Percentiles rank a stretch among this genome's conserved stretches.
phyloP scores from a whole-genome alignment of 1,284 basidiomycete genomes.

The Malassezia equina region DNA sequence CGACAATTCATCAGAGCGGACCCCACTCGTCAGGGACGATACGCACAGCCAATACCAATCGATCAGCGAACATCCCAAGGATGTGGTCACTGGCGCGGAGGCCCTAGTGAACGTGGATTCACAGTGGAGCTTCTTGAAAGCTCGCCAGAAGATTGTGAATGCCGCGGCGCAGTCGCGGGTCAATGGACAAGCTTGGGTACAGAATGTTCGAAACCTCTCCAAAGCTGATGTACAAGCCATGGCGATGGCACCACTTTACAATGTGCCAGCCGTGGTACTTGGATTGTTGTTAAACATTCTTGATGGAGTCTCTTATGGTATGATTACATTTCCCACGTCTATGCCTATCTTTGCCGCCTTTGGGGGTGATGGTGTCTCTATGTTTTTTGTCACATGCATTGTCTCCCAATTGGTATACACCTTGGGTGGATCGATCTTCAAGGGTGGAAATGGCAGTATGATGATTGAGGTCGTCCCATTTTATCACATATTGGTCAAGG shows the following conservation, averaged over 20 bases:
- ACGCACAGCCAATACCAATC: background rate
- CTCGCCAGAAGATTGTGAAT: background rate
- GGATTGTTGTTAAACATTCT: constrained; percentile 81
- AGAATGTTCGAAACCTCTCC: constrained; percentile 5
- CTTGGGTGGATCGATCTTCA: constrained; percentile 72
- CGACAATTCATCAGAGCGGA: background rate
- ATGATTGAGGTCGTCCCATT: constrained; percentile 94
- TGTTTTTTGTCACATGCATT: constrained; percentile 55
- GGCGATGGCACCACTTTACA: constrained; percentile 31
- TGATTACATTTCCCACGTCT: constrained; percentile 77
- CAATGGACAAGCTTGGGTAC: background rate
- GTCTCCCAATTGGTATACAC: constrained; percentile 78
- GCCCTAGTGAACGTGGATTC: background rate
- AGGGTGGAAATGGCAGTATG: constrained; percentile 75
- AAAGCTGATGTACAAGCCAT: constrained; percentile 25
- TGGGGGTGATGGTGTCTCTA: constrained; percentile 80
- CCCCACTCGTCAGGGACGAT: background rate
- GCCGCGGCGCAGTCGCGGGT: background rate
- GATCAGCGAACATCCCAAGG: background rate
- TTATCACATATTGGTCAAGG: constrained; percentile 78
- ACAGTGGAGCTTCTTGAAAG: constrained; percentile 4
- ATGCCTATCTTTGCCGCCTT: constrained; percentile 66
- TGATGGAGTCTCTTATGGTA: constrained; percentile 67
- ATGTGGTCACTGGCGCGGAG: constrained; percentile 7
- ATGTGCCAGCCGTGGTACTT: constrained; percentile 67